Evolutionary conservation across 768 basidiomycete genomes (phyloP), one percentile per base, ranked within the genome.

Genomic region (Trametes villosa): DNA sequence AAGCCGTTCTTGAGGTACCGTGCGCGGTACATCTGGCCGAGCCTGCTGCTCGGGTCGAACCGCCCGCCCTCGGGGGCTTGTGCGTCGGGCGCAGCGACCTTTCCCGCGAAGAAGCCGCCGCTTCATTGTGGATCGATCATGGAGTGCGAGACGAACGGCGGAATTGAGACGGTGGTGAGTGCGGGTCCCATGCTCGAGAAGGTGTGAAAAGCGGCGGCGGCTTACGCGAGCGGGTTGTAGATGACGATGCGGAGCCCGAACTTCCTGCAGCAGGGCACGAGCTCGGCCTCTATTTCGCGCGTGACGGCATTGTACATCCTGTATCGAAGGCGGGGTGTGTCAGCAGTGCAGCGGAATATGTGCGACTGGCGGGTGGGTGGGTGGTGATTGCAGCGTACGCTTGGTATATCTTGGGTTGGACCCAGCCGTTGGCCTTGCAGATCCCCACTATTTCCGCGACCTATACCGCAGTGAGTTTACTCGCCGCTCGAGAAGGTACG

Each of bases 401-500:
- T 71, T 83, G 79, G 61, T 86, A 87, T 6, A 80, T 81, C 26
- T 79, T 82, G 3, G 85, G 85, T 61, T 78, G 73, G 13, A 86
- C 77, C 62, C 79, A 86, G 2, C 80, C 80, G 22, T 85, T 83
- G 3, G 75, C 74, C 50, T 76, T 81, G 71, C 84, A 85, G 29
- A 86, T 86, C 0, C 77, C 76, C 1, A 85, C 81, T 26, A 87
- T 78, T 65, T 86, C 85, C 3, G 84, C 84, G 15, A 86, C 84
- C 78, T 80, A 52, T 13, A 38, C 26, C 45, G 24, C 9, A 36
- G 26, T 40, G 38, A n/a, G 29, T 17, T 22, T 15, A 26, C 27
- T 8, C 4, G 30, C 17, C 2, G 30, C 15, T 13, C 9, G 4
- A 27, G 24, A 22, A 22, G 24, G 9, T 17, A 52, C 38, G 51